Base-by-base conservation (phyloP, 2,329 filamentous ascomycete genomes). In the Nemania diffusa region DNA sequence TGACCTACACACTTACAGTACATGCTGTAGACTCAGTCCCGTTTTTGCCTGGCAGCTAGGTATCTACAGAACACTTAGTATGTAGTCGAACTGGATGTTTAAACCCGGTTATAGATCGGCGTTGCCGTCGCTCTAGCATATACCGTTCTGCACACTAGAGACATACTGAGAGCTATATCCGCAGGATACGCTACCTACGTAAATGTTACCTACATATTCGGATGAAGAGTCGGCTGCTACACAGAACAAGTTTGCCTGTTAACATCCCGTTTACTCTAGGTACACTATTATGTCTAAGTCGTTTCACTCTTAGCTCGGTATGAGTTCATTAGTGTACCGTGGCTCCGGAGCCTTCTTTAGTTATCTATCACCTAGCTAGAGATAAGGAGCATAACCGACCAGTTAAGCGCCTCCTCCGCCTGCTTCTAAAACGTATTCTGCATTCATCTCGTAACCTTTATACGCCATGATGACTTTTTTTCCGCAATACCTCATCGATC, bases 261-360 rank as follows among this genome's bases (percentile, higher is more conserved):
- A 24, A 56, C 37, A 27, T 13, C 48, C 50, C 17, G 22, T 46
- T 57, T n/a, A n/a, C 56, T 61, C 57, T n/a, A 61, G 8, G 24
- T 27, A 44, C 51, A 26, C 34, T 26, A 37, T 53, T 44, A 44
- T 8, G 29, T 59, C 22, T 59, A 20, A 3, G 48, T 32, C 6
- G 22, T 29, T 48, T 55, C 50, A 27, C 37, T 26, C n/a, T 37
- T 62, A 34, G 34, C 51, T 53, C 40, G 37, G 20, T n/a, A 17
- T 22, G 34, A 44, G 26, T 63, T 52, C 24, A 29, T 48, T 20
- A 51, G 46, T 44, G 44, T 53, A 59, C 56, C 50, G 22, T 60
- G n/a, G 7, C 32, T 53, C 32, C 59, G 46, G 40, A 37, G 53
- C 37, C 32, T 32, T 42, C 58, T 58, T 34, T 5, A 8, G 44